Base-by-base conservation (phyloP, 768 basidiomycete genomes). In the Pisolithus tinctorius region DNA sequence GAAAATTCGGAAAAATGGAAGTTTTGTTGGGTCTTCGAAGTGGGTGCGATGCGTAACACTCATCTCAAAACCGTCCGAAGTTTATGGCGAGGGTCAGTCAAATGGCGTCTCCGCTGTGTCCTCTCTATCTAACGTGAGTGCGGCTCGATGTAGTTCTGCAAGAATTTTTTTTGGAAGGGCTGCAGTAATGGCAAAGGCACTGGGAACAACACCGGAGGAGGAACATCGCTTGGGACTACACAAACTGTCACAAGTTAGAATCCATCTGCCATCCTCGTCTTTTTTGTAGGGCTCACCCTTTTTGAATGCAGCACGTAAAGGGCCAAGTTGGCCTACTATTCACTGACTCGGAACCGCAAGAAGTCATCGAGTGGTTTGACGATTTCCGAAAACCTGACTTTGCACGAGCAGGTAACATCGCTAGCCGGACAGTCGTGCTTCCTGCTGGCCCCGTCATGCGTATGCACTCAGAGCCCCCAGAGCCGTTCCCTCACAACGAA, bases 401-500 rank as follows among this genome's bases (percentile, higher is more conserved):
- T 69, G 94, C 93, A 17, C 84, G 96, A 23, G 75, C 88, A 56
- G 93, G 93, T 42, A 93, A 93, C 65, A 67, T 72, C 27, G 93
- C 93, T 4, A 76, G 77, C 43, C 77, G 82, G 53, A 86, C 86
- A 0, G 80, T 96, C 51, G 71, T 76, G 30, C 74, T 99, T 16
- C 88, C 93, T 14, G 79, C 71, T 53, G 94, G 94, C 34, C 91
- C 95, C 20, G 81, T 97, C 49, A 80, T 93, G 84, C 79, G 82
- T 55, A 78, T 77, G 40, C 77, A 87, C 64, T 85, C 87, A 3
- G 84, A 88, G 55, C 88, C 86, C 0, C 81, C 86, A 37, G 86
- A 93, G 58, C 87, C 91, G 2, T 94, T 98, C 69, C 93, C 96
- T 36, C 93, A 97, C 68, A 93, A 93, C 60, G 93, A 98, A 73